Base-by-base conservation (phyloP, 2,329 filamentous ascomycete species). In the Diplodia seriata region DNA sequence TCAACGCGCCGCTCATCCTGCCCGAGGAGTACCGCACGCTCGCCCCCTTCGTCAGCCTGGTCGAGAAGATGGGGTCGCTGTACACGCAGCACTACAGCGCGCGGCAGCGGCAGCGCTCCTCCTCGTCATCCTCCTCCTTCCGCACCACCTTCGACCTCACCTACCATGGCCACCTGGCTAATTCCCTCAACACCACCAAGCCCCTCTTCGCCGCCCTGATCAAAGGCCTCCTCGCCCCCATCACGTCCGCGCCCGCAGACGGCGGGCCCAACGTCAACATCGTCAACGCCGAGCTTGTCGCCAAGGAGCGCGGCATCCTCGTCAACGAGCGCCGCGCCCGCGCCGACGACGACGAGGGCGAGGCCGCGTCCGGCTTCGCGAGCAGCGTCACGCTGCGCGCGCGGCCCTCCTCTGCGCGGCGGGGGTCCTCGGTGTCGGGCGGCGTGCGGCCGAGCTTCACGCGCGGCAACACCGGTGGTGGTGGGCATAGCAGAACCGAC, bases 1-100 rank as follows among this genome's bases (percentile, higher is more conserved):
- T 94, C 74, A 94, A 95, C 71, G 91, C 91, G 0, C 91, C 92
- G 4, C 85, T 94, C 66, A 94, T 94, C 70, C 82, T 94, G 18
- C 91, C 91, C 0, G 91, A 93, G 70, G 91, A 94, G 78, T 93
- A 92, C 75, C 85, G 88, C 70, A 92, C 90, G 69, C 82, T 94
- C 4, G 89, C 92, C 73, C 91, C 92, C 0, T 93, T 92, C 72
- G 90, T 94, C 6, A 83, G 83, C 9, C 84, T 95, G 0, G 85
- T 94, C 11, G 92, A 95, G 78, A 91, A 90, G 73, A 92, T 95
- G 86, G 92, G 91, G 1, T 85, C 85, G 2, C 80, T 94, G 0
- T 94, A 94, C 75, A 93, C 91, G 0, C 91, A 94, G 72, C 90
- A 94, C 77, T 94, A 85, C 75, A 82, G 82, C 1, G 77, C 78